These are phyloP conservation scores for Paspalum notatum DNA, from an alignment of 176 grass and related monocot genomes.

Conservation along the genomic window DNA sequence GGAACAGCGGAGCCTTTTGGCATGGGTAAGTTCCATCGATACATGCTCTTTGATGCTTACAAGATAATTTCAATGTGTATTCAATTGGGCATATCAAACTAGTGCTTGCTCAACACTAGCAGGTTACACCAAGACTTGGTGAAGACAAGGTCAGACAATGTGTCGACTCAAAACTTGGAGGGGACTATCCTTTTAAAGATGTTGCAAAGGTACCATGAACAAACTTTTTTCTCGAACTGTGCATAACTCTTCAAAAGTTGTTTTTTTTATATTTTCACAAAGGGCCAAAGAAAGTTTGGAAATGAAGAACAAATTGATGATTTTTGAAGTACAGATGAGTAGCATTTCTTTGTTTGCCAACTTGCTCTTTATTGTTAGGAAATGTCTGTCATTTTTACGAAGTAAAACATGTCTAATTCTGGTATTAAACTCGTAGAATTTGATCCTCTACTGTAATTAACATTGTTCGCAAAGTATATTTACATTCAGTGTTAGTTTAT, in stretches of 20 bases:
- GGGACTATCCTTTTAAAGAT: slow-evolving; percentile 74
- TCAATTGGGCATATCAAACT: slow-evolving; percentile 17
- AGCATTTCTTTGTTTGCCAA: neutral
- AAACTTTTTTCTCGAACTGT: slow-evolving; percentile 6
- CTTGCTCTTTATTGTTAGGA: neutral
- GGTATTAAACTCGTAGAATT: neutral
- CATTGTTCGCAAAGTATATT: slow-evolving; percentile 1
- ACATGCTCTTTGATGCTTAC: neutral
- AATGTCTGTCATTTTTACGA: no score
- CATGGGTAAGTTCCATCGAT: slow-evolving; percentile 58
- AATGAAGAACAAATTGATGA: neutral
- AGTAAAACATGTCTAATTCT: neutral
- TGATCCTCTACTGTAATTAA: neutral
- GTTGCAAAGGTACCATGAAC: slow-evolving; percentile 71
- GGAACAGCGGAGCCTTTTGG: slow-evolving; percentile 84
- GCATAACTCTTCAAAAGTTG: no score
- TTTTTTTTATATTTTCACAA: slow-evolving; percentile 30
- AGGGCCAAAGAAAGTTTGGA: neutral
- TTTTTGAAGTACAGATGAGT: slow-evolving; percentile 2
- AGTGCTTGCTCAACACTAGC: slow-evolving; percentile 39
- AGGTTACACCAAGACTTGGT: slow-evolving; percentile 80
- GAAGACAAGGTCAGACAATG: slow-evolving; percentile 89
- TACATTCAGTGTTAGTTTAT: neutral
- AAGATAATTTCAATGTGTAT: neutral
- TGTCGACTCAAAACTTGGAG: slow-evolving; percentile 77